phyloP scores from a whole-genome alignment of 1,284 basidiomycete species.

The Athelia sp. region DNA sequence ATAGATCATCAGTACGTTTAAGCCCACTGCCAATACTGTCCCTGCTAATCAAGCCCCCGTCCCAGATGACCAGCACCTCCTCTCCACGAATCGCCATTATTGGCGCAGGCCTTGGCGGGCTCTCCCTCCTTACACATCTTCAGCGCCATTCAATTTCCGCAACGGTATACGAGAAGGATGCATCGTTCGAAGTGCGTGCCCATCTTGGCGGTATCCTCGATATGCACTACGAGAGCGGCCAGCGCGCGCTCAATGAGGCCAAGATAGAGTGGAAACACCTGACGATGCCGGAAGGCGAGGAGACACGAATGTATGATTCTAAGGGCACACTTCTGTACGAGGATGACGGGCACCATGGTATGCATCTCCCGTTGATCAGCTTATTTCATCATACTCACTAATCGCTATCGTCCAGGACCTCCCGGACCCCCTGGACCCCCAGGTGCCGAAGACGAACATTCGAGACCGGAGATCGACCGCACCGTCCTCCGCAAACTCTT shows the following conservation, averaged over 20 bases:
- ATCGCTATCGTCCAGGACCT: neutral
- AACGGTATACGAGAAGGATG: constrained; percentile 30
- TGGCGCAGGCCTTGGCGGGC: constrained; percentile 34
- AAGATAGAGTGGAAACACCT: constrained; percentile 20
- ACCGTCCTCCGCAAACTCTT: constrained; percentile 13
- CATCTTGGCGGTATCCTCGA: constrained; percentile 35
- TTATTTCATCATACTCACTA: neutral
- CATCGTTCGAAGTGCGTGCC: constrained; percentile 18
- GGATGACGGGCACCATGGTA: constrained; percentile 6
- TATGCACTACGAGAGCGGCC: constrained; percentile 31
- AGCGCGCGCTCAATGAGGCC: constrained; percentile 22
- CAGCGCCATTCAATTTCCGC: constrained; percentile 21
- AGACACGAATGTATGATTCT: constrained; percentile 20
- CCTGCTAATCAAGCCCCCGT: too few relatives aligned
- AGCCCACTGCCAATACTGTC: too few relatives aligned
- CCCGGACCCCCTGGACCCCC: neutral
- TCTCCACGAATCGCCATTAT: constrained; percentile 21
- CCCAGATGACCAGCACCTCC: neutral
- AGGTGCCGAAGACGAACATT: neutral
- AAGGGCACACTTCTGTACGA: constrained; percentile 14
- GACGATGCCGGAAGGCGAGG: constrained; percentile 20
- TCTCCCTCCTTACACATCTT: constrained; percentile 31
- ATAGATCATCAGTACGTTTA: too few relatives aligned
- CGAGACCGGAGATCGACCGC: constrained; percentile 25
- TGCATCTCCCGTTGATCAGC: too few relatives aligned